Base-by-base conservation (phyloP, 2,329 filamentous ascomycete species). In the Xylariaceae sp. region DNA sequence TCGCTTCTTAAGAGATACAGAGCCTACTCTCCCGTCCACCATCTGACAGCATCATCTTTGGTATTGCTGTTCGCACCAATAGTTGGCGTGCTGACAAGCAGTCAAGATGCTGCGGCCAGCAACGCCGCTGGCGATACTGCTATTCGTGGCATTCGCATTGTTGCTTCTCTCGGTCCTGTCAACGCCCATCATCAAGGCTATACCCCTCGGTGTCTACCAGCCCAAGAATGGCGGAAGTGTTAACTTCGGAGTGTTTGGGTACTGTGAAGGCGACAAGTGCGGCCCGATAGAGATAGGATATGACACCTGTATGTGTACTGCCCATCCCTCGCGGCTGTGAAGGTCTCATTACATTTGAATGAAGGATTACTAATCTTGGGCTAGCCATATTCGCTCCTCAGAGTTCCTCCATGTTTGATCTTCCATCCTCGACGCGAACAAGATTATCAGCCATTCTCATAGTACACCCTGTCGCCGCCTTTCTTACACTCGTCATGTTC, bases 161-260 rank as follows among this genome's bases (percentile, higher is more conserved):
- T 80, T 97, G 49, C 77, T 97, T 44, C 78, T 99, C 37, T 89
- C 91, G 44, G 89, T 92, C 37, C 75, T 99, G n/a, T 96, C 92
- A 1, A 92, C 90, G 0, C 94, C 94, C 16, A 84, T 99, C 62
- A 87, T 97, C 68, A 85, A 87, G 67, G 80, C 79, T 22, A 95
- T 99, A 44, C 89, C 91, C 9, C 78, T 99, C 40, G 92, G 88
- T 36, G 85, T 83, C 49, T 92, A 85, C 67, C 74, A 85, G 40
- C 85, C 86, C 64, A 82, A 88, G 63, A 85, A 84, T 61, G 96
- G 95, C 76, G 94, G 94, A 43, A 91, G 96, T 19, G 83, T 89
- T 63, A 85, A 85, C 62, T 96, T 95, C 76, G 94, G 94, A 46
- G 92, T 97, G 46, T 92, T 97, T 75, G 94, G 94, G 22, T 95